Evolutionary conservation across 257 asterid species (phyloP), one percentile per base, ranked within the genome.

Genomic region (Sherardia arvensis): DNA sequence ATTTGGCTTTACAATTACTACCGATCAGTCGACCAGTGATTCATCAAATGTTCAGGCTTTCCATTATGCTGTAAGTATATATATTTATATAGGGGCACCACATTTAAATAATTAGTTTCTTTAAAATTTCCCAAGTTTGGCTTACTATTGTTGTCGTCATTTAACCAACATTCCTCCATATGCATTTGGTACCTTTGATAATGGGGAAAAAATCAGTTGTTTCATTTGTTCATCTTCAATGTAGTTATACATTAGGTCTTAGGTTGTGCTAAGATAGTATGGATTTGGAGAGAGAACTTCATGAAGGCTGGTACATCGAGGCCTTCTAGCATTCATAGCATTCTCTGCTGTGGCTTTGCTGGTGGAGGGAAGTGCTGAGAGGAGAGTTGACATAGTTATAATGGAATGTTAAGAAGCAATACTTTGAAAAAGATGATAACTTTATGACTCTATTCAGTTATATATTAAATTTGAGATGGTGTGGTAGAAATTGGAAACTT

Each of bases 51-150:
- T 69, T 66, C 96, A 83, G 77, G 78, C 91, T 65, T 93, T 93
- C 76, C 97, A 93, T 72, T 93, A 93, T 80, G 87, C 95, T 81
- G 99, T 93, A 82, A 93, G 99, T 87, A 70, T 68, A 68, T 30
- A 29, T 14, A 3, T 64, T 49, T 62, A 48, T 69, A 25, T 71
- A 64, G 49, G 62, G 60, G 71, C 58, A 70, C 12, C n/a, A n/a
- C n/a, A n/a, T n/a, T n/a, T n/a, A n/a, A n/a, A 26, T 22, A 17
- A 11, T 7, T 12, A 53, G 5, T 53, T 53, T 49, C 7, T 12
- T 20, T n/a, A n/a, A n/a, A n/a, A n/a, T n/a, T 62, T 17, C 25
- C 21, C 25, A 12, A 51, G 27, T 23, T 51, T 22, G 48, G 4
- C 54, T 28, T 1, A 3, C 11, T 48, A 47, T 8, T 22, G 2